Evolutionary conservation across 179 eudicot genomes (phyloP).

Genomic region (Silene coronaria): DNA sequence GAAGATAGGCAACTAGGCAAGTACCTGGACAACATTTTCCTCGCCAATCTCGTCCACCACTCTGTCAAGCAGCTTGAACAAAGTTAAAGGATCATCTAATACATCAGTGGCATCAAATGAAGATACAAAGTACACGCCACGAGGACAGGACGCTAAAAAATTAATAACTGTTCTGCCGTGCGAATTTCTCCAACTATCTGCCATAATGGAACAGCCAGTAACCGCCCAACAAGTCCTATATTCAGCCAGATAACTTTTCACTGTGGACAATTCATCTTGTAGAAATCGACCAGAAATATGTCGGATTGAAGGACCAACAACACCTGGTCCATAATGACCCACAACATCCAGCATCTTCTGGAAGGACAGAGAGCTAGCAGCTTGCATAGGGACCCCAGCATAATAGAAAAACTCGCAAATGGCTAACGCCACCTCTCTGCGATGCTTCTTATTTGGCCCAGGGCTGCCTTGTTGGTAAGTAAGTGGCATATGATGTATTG

Average conservation of each 20-base stretch:
- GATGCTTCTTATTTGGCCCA: slow-evolving; percentile 41
- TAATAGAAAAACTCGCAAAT: slow-evolving; percentile 84
- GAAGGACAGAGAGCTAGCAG: slow-evolving; percentile 65
- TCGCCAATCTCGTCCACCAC: slow-evolving; percentile 90
- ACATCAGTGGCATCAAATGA: slow-evolving; percentile 73
- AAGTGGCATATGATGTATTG: slow-evolving; percentile 41
- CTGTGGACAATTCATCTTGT: slow-evolving; percentile 62
- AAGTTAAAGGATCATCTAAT: slow-evolving; percentile 52
- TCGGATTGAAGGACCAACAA: slow-evolving; percentile 56
- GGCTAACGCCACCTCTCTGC: slow-evolving; percentile 73
- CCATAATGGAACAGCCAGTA: slow-evolving; percentile 90
- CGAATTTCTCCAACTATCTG: slow-evolving; percentile 80
- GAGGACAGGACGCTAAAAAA: slow-evolving; percentile 82
- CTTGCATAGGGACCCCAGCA: slow-evolving; percentile 72
- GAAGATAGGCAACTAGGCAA: slow-evolving; percentile 10
- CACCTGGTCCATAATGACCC: slow-evolving; percentile 74
- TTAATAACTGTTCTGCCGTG: slow-evolving; percentile 60
- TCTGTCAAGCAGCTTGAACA: slow-evolving; percentile 70
- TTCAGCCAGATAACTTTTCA: slow-evolving; percentile 58
- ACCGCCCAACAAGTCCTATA: slow-evolving; percentile 76
- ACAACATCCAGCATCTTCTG: slow-evolving; percentile 88
- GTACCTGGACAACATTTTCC: slow-evolving; percentile 86
- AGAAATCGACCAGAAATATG: slow-evolving; percentile 61
- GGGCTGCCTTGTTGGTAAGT: slow-evolving; percentile 38
- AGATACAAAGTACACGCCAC: slow-evolving; percentile 70